phyloP scores from a whole-genome alignment of 2,329 filamentous ascomycete genomes.

The Aspergillaceae sp. region DNA sequence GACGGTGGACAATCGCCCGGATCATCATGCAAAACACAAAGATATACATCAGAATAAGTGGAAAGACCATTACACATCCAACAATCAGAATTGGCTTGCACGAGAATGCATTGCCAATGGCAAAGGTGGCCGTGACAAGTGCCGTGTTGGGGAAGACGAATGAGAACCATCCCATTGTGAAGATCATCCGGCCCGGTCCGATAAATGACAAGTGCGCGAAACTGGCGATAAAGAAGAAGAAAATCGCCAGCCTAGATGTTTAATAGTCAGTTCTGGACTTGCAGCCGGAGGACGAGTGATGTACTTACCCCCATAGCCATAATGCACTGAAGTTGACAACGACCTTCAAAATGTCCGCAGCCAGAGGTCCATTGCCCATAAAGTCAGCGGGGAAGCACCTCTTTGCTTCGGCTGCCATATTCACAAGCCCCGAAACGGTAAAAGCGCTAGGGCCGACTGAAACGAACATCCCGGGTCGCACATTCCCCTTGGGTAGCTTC shows the following conservation, averaged over 20 bases:
- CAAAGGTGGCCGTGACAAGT: conserved; percentile 62
- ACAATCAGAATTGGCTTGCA: conserved; percentile 55
- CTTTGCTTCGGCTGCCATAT: conserved; percentile 47
- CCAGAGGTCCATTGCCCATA: conserved; percentile 49
- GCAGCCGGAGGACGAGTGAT: too few species aligned
- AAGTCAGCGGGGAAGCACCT: conserved; percentile 44
- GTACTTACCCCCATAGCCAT: conserved; percentile 63
- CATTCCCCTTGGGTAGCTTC: conserved; percentile 66
- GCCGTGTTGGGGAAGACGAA: conserved; percentile 78
- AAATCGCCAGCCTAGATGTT: conserved; percentile 53
- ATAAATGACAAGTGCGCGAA: conserved; percentile 65
- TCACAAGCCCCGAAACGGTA: conserved; percentile 53
- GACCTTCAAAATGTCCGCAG: conserved; percentile 48
- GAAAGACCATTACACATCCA: conserved; percentile 58
- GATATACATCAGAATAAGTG: conserved; percentile 59
- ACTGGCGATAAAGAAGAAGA: conserved; percentile 76
- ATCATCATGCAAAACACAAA: conserved; percentile 64
- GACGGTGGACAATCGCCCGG: conserved; percentile 53
- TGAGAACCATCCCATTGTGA: conserved; percentile 79
- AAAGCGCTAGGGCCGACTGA: conserved; percentile 69
- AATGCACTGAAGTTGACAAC: conserved; percentile 57
- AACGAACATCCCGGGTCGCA: conserved; percentile 78
- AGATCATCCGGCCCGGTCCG: conserved; percentile 54
- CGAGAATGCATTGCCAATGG: conserved; percentile 56
- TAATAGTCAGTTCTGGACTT: conserved; percentile 5